Base-by-base conservation (phyloP, 371 early-diverging fungal species). In the Capniomyces stellatus region DNA sequence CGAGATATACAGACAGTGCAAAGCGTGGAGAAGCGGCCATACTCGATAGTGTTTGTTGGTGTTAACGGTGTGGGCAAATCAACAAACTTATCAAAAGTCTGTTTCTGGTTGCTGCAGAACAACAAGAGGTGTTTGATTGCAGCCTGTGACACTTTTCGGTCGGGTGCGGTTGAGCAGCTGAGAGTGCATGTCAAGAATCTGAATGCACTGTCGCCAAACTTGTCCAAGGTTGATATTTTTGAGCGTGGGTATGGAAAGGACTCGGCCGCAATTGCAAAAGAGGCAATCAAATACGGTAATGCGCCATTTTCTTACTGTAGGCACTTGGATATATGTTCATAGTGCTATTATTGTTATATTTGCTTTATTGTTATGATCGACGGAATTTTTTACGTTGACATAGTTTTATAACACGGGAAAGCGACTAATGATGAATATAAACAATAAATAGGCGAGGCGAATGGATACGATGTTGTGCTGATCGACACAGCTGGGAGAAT, bases 401-500 rank as follows among this genome's bases (percentile, higher is more conserved):
- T n/a, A n/a, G n/a, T n/a, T n/a, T n/a, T n/a, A n/a, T n/a, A n/a
- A n/a, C n/a, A n/a, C n/a, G n/a, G n/a, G n/a, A n/a, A n/a, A n/a
- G n/a, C n/a, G n/a, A n/a, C n/a, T n/a, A n/a, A n/a, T n/a, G n/a
- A n/a, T n/a, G n/a, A n/a, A n/a, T n/a, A n/a, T n/a, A n/a, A n/a
- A 46, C 35, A 15, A 15, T 6, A 35, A 15, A 15, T 61, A 54
- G 69, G 61, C 15, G 65, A 73, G 1, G 51, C 61, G 39, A 73
- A 92, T 43, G 71, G 74, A 1, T 97, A 87, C 64, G 98, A 99
- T 70, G 97, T 98, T 4, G 95, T 98, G 8, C 72, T 99, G 42
- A 89, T 99, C 35, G 99, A 99, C 68, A 99, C 99, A 1, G 98
- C 98, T 12, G 99, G 99, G 4, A 81, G 99, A 52, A 99, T 98